Conservation (phyloP, 2,329 filamentous ascomycete genomes). For the Cercospora sp. region DNA sequence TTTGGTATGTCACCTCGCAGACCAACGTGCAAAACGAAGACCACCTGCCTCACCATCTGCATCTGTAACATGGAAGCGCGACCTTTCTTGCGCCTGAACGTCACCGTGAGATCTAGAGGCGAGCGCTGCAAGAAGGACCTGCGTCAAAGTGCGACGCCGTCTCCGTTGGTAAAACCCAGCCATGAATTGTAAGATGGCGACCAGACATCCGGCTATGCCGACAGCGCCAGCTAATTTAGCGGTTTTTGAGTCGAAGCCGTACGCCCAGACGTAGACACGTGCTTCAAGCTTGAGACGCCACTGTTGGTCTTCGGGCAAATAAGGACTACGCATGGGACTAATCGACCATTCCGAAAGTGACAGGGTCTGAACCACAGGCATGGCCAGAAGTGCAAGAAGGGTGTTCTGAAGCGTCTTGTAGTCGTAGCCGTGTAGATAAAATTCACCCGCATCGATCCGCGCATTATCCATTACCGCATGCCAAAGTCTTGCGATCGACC, state of each 20-base stretch:
- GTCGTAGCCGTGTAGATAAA: neutral
- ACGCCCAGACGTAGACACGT: neutral
- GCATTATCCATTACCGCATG: neutral
- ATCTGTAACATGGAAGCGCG: neutral
- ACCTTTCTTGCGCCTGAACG: neutral
- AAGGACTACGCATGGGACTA: neutral
- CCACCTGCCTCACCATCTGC: neutral
- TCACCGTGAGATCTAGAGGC: no score
- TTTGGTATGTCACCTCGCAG: no score
- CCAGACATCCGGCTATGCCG: neutral
- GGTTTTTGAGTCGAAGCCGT: neutral
- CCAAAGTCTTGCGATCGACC: neutral
- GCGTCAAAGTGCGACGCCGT: neutral
- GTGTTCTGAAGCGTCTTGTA: neutral
- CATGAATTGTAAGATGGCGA: neutral
- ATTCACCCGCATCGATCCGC: no score
- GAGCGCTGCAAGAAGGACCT: neutral
- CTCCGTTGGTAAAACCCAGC: neutral
- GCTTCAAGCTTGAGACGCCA: neutral
- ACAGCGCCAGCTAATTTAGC: neutral
- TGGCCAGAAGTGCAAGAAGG: neutral
- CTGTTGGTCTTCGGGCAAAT: no score
- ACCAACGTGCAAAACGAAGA: neutral
- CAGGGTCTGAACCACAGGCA: neutral
- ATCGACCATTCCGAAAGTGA: neutral